Conservation (phyloP, 148 eudicot species). For the Diospyros kaki region DNA sequence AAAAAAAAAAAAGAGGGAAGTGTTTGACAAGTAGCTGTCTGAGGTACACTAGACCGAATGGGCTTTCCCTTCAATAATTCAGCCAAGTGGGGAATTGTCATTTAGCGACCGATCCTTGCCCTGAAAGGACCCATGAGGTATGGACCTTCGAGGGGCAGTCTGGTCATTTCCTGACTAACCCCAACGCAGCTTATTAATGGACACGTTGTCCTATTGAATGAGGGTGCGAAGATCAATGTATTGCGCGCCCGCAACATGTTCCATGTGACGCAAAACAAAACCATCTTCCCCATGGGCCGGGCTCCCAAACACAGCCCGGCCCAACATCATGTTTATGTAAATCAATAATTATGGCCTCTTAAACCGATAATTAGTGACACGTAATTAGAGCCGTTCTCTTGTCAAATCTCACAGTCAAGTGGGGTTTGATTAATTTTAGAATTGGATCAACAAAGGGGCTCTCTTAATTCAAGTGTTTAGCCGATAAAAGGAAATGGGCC, state of each 20-base stretch:
- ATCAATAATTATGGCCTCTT: too few species aligned
- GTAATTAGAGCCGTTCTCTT: too few species aligned
- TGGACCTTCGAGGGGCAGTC: constrained; percentile 10
- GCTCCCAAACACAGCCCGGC: neutral
- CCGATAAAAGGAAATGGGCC: too few species aligned
- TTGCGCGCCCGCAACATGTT: constrained; percentile 7
- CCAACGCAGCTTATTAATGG: neutral
- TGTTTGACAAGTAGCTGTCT: neutral
- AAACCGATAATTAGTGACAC: too few species aligned
- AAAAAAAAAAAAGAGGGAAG: neutral
- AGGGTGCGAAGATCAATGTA: constrained; percentile 6
- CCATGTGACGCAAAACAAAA: constrained; percentile 5
- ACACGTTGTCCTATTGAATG: constrained; percentile 11
- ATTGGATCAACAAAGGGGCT: too few species aligned
- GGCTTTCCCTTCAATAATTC: constrained; percentile 2
- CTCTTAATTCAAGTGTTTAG: too few species aligned
- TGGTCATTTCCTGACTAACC: constrained; percentile 1
- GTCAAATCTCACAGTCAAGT: too few species aligned
- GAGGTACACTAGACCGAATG: neutral
- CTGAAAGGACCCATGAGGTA: constrained; percentile 5
- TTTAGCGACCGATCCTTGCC: neutral
- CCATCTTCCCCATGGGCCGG: neutral
- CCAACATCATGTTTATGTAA: neutral
- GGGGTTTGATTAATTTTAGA: too few species aligned
- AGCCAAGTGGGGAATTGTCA: constrained; percentile 8